These are phyloP conservation scores for Haplosporangium gracile DNA, from an alignment of 192 early-diverging fungal species.

Conservation along the genomic window DNA sequence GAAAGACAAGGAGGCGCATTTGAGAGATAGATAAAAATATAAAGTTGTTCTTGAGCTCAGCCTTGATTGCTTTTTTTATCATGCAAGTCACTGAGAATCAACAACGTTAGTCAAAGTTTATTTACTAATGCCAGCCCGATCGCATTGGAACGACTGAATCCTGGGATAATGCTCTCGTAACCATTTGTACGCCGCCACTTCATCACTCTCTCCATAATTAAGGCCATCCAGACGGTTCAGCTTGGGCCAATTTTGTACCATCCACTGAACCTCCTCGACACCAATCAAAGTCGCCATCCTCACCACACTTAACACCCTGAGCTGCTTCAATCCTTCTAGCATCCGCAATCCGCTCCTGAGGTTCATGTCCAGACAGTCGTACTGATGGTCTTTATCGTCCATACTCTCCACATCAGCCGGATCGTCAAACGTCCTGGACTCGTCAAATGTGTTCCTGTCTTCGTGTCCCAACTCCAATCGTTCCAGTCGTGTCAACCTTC, in stretches of 20 bases:
- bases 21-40: too few species aligned
- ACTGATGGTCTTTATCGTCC: not conserved
- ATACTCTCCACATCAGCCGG: not conserved
- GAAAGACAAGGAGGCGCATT: too few species aligned
- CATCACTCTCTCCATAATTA: not conserved
- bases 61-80: too few species aligned
- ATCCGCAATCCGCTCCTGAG: conserved; percentile 1
- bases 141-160: not conserved
- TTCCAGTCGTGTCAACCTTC: not conserved
- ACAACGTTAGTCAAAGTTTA: too few species aligned
- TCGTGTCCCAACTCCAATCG: not conserved
- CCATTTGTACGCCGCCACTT: not conserved
- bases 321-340: not conserved
- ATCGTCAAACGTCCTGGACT: not conserved
- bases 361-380: not conserved
- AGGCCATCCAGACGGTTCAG: not conserved
- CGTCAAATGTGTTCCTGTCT: not conserved
- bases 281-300: not conserved
- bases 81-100: too few species aligned
- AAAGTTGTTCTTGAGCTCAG: too few species aligned
- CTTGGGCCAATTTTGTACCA: not conserved
- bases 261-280: conserved; percentile 2
- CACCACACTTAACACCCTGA: not conserved
- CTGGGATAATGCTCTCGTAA: not conserved
- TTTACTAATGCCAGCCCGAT: too few species aligned